Evolutionary conservation across 805 yeast species (phyloP).

Genomic region (Schwanniomyces sp.): DNA sequence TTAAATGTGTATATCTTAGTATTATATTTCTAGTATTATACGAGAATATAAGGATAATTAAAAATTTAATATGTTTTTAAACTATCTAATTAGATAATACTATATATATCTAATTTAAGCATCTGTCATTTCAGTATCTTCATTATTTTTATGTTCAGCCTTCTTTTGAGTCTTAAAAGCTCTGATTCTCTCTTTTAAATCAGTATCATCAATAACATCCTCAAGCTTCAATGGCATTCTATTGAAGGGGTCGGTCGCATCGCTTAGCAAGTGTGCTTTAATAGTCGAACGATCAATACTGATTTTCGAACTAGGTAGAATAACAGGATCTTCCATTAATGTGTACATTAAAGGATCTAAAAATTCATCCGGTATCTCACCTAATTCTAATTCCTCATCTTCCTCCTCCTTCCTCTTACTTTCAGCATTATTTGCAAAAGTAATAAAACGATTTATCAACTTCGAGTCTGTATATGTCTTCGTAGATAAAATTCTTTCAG

Average conservation of each 20-base stretch:
- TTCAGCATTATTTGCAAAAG: conserved; percentile 69
- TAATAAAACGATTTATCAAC: conserved; percentile 49
- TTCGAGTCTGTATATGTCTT: conserved; percentile 50
- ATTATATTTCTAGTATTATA: conserved; percentile 6
- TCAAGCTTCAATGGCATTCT: conserved; percentile 87
- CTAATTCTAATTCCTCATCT: conserved; percentile 82
- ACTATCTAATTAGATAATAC: neutral
- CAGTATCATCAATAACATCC: conserved; percentile 79
- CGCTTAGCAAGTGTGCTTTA: conserved; percentile 89
- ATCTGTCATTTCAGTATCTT: conserved; percentile 20
- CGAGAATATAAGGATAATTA: conserved; percentile 6
- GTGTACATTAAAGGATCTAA: conserved; percentile 97
- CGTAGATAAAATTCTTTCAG: conserved; percentile 60
- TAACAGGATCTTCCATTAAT: conserved; percentile 93
- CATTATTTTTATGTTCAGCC: conserved; percentile 12
- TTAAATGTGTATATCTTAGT: conserved; percentile 15
- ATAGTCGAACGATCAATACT: conserved; percentile 88
- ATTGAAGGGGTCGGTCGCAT: conserved; percentile 96
- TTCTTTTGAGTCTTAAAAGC: conserved; percentile 52
- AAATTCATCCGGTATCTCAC: conserved; percentile 95
- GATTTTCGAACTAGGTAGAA: conserved; percentile 82
- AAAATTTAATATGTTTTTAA: conserved; percentile 1
- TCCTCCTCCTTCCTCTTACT: conserved; percentile 60
- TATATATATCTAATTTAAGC: conserved; percentile 6
- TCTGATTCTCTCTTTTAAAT: conserved; percentile 59